Evolutionary conservation across 352 stramenopile genomes (phyloP), one percentile per base, ranked within the genome.

Genomic region (Phytophthora hybrid): DNA sequence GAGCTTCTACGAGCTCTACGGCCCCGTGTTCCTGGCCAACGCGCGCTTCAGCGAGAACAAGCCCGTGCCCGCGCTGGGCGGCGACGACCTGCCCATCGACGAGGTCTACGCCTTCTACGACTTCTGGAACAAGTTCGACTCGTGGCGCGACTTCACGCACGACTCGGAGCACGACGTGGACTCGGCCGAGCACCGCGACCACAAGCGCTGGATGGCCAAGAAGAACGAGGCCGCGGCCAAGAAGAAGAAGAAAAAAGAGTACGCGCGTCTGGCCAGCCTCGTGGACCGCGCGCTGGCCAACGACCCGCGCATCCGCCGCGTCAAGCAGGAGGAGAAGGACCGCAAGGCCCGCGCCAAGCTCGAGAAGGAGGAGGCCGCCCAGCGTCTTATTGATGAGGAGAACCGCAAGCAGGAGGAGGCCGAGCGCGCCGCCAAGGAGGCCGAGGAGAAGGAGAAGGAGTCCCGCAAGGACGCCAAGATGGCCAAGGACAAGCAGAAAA

Each of bases 211-310:
- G 85, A 93, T 95, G 87, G 88, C 88, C 58, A 95, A 95, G 83
- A 95, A 95, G 83, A 95, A 95, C 78, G 89, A 95, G 67, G 78
- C 71, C 5, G 87, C 83, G 0, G 87, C 86, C 59, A 95, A 95
- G 86, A 95, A 95, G 84, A 92, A 91, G 81, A 95, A 95, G 87
- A 95, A 95, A 74, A 86, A 91, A 74, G 89, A 95, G 77, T 95
- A 95, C 79, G 81, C 80, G 16, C 89, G 89, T 78, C 83, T 95
- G 0, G 87, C 87, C 55, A 91, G 82, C 68, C 80, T 95, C 14
- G 87, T 95, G 49, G 89, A 95, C 79, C 87, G 89, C 63, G 89
- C 89, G 18, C 77, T 92, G 55, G 85, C 89, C 26, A 81, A 76
- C 29, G 89, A 95, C 59, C 89, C 89, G 55, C 89, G 89, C 18